Percentiles rank a stretch among this genome's conserved stretches.
Evolutionary conservation across 164 flowering plant genomes (phyloP).

Genomic region (Tinospora cordifolia): DNA sequence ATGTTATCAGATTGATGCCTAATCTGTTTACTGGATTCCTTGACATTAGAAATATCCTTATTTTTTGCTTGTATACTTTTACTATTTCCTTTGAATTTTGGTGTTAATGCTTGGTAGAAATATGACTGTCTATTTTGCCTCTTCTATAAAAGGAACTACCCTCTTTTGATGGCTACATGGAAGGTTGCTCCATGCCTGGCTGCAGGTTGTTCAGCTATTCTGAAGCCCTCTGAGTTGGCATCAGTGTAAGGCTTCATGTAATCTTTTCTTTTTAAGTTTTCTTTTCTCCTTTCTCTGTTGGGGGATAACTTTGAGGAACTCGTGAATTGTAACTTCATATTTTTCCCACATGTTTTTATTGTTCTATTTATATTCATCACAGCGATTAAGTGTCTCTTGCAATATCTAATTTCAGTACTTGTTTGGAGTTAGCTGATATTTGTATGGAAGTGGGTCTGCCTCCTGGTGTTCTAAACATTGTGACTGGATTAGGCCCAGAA

Average conservation of each 20-base stretch:
- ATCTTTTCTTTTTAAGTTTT: not conserved
- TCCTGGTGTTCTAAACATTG: conserved; percentile 78
- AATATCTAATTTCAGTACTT: conserved; percentile 52
- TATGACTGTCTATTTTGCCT: not conserved
- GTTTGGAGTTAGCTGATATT: conserved; percentile 86
- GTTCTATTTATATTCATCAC: not conserved
- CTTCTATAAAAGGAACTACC: conserved; percentile 69
- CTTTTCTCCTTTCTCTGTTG: not conserved
- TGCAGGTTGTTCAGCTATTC: conserved; percentile 91
- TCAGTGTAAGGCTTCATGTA: conserved; percentile 52
- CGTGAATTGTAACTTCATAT: not conserved
- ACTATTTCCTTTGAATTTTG: not conserved
- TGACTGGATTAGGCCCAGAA: conserved; percentile 88
- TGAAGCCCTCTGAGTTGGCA: conserved; percentile 92
- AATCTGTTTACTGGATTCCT: too few species aligned
- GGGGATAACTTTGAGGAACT: not conserved
- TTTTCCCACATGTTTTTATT: not conserved
- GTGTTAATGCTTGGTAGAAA: not conserved
- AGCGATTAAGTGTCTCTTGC: not conserved
- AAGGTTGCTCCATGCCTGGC: conserved; percentile 98
- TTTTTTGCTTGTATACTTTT: not conserved
- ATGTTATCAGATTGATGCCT: too few species aligned
- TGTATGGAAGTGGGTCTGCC: conserved; percentile 91
- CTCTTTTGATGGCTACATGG: conserved; percentile 92
- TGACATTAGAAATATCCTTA: too few species aligned